A percentile compares a stretch with the other conserved stretches of the same genome.
Conservation (phyloP, 495 filamentous ascomycete species). For the Penicillium waksmanii region DNA sequence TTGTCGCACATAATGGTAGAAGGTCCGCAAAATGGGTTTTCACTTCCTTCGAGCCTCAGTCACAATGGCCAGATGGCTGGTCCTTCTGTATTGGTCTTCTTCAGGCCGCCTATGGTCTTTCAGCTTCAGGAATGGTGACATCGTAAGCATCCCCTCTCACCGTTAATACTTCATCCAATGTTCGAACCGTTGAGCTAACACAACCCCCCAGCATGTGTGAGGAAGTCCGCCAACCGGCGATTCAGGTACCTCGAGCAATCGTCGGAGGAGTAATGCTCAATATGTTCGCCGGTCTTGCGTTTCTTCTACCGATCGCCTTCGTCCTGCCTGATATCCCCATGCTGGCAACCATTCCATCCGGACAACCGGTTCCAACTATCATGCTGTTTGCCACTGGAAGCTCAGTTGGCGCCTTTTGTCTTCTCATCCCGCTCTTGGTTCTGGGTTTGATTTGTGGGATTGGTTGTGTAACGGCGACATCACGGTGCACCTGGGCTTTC, state of each 20-base stretch:
- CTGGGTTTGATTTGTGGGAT: constrained; percentile 5
- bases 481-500: constrained; percentile 71
- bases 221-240: constrained; percentile 63
- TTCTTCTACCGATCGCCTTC: constrained; percentile 60
- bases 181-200: constrained; percentile 13
- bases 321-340: constrained; percentile 57
- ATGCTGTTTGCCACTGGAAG: constrained; percentile 12
- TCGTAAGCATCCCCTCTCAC: constrained; percentile 14
- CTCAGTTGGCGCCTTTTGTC: constrained; percentile 57
- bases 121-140: constrained; percentile 49
- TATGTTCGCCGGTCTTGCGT: constrained; percentile 61
- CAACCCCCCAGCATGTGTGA: constrained; percentile 48
- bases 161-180: neutral
- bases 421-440: constrained; percentile 50
- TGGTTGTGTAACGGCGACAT: constrained; percentile 20
- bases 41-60: constrained; percentile 51
- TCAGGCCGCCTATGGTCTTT: constrained; percentile 57
- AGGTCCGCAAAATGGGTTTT: constrained; percentile 57
- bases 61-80: constrained; percentile 58
- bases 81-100: constrained; percentile 60
- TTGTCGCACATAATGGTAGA: constrained; percentile 49
- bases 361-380: constrained; percentile 34
- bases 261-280: constrained; percentile 63
- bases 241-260: constrained; percentile 66
- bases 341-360: constrained; percentile 59